Base-by-base conservation (phyloP, 1,284 basidiomycete species). In the Rhodotorula sp. region DNA sequence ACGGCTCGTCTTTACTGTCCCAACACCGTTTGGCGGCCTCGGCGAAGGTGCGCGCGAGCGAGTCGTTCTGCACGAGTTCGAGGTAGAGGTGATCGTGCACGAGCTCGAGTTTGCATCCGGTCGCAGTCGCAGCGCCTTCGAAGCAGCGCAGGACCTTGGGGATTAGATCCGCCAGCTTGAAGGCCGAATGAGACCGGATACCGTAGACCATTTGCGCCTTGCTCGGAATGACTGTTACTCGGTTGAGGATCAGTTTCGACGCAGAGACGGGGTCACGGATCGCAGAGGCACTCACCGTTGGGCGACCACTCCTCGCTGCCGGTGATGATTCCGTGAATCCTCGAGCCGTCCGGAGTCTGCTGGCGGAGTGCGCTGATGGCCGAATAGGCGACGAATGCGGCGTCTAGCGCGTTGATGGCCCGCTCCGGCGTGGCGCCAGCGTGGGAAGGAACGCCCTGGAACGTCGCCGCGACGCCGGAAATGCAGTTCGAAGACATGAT, bases 391-490 rank as follows among this genome's bases (percentile, higher is more conserved):
- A 90, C 81, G 76, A 92, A 89, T 3, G 89, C 91, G 0, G 91
- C 92, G 79, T 93, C 92, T 56, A 91, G 85, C 7, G 92, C 91
- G 78, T 93, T 93, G 69, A 86, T 85, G 34, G 89, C 92, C 81
- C 92, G 89, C 90, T 90, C 92, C 23, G 89, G 90, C 5, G 88
- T 85, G 49, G 84, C 85, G 43, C 86, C 88, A 19, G 90, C 90
- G 78, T 92, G 90, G 28, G 89, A 87, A 58, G 89, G 89, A 72
- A 69, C 70, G 18, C 80, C 80, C 26, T 64, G 66, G 74, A 76
- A 81, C 60, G 79, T 77, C 54, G 78, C 76, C 19, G 34, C 55
- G 69, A 79, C 58, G 23, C 73, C 72, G 38, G 70, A 71, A 14
- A 79, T 68, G 8, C 80, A 79, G 1, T 79, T 69, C 21, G 77